These are phyloP conservation scores for Niveomyces coronatus DNA, from an alignment of 2,329 filamentous ascomycete genomes.

Conservation along the genomic window DNA sequence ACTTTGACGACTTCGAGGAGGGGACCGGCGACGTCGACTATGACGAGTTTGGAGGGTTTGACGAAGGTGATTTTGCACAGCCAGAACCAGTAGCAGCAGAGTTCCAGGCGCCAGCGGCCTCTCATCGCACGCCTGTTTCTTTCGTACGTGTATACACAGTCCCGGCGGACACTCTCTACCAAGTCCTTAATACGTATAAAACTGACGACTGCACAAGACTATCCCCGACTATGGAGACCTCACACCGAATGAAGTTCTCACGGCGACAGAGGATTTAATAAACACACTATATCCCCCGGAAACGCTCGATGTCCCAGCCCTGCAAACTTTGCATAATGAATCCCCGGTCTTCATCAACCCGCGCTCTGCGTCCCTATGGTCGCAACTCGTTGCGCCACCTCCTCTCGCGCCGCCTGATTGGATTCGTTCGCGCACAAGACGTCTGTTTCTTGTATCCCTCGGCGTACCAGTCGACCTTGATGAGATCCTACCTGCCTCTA, in stretches of 20 bases:
- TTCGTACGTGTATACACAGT: slow-evolving; percentile 29
- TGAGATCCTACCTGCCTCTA: slow-evolving; percentile 91
- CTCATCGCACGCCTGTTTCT: slow-evolving; percentile 31
- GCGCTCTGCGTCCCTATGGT: slow-evolving; percentile 85
- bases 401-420: slow-evolving; percentile 93
- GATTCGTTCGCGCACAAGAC: slow-evolving; percentile 90
- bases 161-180: background rate
- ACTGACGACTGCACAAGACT: slow-evolving; percentile 32
- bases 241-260: slow-evolving; percentile 47
- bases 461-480: slow-evolving; percentile 94
- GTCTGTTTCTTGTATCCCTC: slow-evolving; percentile 88
- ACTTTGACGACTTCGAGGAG: slow-evolving; percentile 54
- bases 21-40: slow-evolving; percentile 42
- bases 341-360: slow-evolving; percentile 71
- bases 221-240: slow-evolving; percentile 59
- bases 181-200: no score
- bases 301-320: slow-evolving; percentile 38
- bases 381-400: slow-evolving; percentile 87
- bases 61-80: slow-evolving; percentile 61
- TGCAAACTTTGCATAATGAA: slow-evolving; percentile 41
- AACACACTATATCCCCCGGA: slow-evolving; percentile 54
- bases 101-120: slow-evolving; percentile 18
- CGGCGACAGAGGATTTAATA: slow-evolving; percentile 55
- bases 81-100: slow-evolving; percentile 16
- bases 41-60: slow-evolving; percentile 58